Conservation (phyloP, 164 flowering plant species). For the Cinnamomum chago region DNA sequence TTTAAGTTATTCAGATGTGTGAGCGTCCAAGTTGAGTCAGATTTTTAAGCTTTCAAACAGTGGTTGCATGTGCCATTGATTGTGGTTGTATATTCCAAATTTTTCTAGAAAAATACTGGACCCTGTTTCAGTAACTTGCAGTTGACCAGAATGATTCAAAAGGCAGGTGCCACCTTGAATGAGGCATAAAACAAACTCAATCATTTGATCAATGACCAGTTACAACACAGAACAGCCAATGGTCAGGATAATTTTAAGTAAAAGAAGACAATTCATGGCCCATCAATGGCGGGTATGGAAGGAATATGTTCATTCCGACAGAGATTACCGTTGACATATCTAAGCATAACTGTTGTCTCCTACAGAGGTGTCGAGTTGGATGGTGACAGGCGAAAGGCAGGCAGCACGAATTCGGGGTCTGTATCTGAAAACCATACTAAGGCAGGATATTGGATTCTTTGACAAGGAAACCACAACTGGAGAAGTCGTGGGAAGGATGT, state of each 20-base stretch:
- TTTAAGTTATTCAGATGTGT: too few species aligned
- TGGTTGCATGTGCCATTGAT: too few species aligned
- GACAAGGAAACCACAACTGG: slow-evolving; percentile 63
- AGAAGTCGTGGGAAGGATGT: slow-evolving; percentile 64
- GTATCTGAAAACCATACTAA: slow-evolving; percentile 49
- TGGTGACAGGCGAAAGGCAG: slow-evolving; percentile 57
- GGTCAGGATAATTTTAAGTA: background rate
- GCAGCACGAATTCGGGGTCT: slow-evolving; percentile 43
- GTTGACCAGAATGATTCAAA: too few species aligned
- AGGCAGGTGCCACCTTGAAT: background rate
- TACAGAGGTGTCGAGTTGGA: slow-evolving; percentile 60
- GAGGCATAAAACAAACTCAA: background rate
- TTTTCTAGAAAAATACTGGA: too few species aligned
- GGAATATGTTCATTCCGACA: background rate
- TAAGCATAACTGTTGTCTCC: background rate
- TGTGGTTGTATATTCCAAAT: too few species aligned
- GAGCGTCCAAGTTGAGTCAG: too few species aligned
- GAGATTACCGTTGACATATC: background rate
- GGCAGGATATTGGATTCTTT: slow-evolving; percentile 61
- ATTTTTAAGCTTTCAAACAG: too few species aligned
- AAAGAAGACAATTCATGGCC: background rate
- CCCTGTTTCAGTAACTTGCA: too few species aligned
- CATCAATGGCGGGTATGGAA: background rate
- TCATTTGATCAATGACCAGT: background rate
- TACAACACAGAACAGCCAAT: background rate